Conservation (phyloP, 2,329 filamentous ascomycete genomes). For the Sarocladium strictum region DNA sequence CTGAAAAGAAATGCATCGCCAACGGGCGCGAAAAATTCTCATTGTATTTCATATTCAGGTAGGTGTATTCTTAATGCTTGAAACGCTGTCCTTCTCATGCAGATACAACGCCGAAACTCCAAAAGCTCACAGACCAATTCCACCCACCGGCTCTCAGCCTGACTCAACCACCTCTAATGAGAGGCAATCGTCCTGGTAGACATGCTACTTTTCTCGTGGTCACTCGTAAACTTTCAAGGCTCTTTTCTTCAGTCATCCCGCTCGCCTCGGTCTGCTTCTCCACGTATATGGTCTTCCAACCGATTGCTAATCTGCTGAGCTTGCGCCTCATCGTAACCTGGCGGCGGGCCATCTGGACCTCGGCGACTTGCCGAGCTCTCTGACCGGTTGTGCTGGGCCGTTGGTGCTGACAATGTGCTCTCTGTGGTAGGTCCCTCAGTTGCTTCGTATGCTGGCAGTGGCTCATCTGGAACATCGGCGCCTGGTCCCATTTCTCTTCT, state of each 20-base stretch:
- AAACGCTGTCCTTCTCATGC: background rate
- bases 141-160: background rate
- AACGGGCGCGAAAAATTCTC: background rate
- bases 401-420: constrained; percentile 13
- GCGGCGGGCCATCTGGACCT: constrained; percentile 70
- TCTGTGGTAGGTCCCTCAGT: constrained; percentile 19
- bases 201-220: too few species aligned
- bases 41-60: background rate
- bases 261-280: constrained; percentile 60
- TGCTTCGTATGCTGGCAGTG: constrained; percentile 82
- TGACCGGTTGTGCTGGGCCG: constrained; percentile 23
- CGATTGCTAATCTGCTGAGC: constrained; percentile 55
- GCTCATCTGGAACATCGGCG: constrained; percentile 70
- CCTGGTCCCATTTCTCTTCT: constrained; percentile 61
- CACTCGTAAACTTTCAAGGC: background rate
- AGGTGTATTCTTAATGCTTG: background rate
- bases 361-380: constrained; percentile 31
- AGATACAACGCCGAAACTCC: background rate
- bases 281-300: constrained; percentile 65
- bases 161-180: background rate
- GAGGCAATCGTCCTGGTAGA: background rate
- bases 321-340: constrained; percentile 88
- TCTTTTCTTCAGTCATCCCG: constrained; percentile 18
- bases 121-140: background rate
- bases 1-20: background rate